Conservation (phyloP, 495 filamentous ascomycete species). For the Aspergillus heteromorphus region DNA sequence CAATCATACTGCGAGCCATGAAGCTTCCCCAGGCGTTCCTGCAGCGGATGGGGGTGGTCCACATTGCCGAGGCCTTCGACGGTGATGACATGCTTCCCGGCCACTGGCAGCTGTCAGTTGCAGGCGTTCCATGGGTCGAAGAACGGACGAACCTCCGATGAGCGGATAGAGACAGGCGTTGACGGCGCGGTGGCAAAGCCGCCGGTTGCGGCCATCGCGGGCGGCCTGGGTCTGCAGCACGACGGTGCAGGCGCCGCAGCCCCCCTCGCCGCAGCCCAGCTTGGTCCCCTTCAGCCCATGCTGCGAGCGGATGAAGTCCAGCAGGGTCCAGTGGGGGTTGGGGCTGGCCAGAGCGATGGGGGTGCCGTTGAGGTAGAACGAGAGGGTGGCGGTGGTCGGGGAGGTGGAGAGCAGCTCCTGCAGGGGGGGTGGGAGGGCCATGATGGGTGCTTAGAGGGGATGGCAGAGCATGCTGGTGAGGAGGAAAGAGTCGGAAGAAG, state of each 20-base stretch:
- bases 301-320: conserved; percentile 45
- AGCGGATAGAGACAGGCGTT: conserved; percentile 93
- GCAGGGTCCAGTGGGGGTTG: conserved; percentile 33
- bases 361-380: conserved; percentile 30
- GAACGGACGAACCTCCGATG: conserved; percentile 50
- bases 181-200: conserved; percentile 80
- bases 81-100: conserved; percentile 98
- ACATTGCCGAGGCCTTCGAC: conserved; percentile 94
- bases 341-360: conserved; percentile 19
- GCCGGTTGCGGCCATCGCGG: conserved; percentile 40
- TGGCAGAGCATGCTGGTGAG: neutral
- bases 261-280: conserved; percentile 86
- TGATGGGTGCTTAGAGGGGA: no score
- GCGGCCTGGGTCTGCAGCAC: conserved; percentile 32
- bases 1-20: conserved; percentile 64
- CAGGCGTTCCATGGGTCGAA: neutral
- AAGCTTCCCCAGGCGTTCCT: conserved; percentile 81
- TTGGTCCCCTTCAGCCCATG: conserved; percentile 70
- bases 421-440: conserved; percentile 11
- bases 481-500: neutral
- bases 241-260: conserved; percentile 95
- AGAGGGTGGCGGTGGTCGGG: conserved; percentile 23
- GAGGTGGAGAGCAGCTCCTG: neutral
- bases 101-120: conserved; percentile 45
- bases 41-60: conserved; percentile 80